Base-by-base conservation (phyloP, 2,329 filamentous ascomycete species). In the Cercospora canescens region DNA sequence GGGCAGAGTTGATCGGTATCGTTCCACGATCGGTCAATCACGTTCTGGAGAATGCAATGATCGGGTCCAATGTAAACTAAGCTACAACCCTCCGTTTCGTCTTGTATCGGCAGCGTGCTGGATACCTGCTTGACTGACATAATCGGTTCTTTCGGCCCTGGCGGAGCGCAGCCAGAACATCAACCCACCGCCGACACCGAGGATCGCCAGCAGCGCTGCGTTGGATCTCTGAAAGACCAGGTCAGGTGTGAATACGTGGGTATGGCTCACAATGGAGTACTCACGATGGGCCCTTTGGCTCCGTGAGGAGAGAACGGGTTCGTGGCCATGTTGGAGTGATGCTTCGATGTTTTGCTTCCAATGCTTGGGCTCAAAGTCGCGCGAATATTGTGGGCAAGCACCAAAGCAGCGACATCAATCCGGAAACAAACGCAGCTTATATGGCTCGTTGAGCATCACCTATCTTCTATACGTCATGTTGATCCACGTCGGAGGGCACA, bases 81-180 rank as follows among this genome's bases (percentile, higher is more conserved):
- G 2, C 35, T 14, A 35, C n/a, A 35, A 4, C 8, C 32, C 52
- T 35, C 32, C 52, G 35, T 56, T 35, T 24, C 32, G 32, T 35
- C 16, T 56, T 1, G 52, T 56, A 18, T 56, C 52, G 18, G 52
- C 16, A 14, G 30, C 30, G 32, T 56, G 30, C 24, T 56, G 32
- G 4, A 56, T 28, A 21, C 52, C 52, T 24, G 52, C 52, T 35
- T 35, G 52, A 24, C 8, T 56, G 18, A 35, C 28, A 34, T 56
- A 24, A 24, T 56, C 7, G 6, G 52, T 8, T 14, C 52, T 24
- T 6, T 56, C n/a, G 26, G 52, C 52, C 6, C 32, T 6, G 28
- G 52, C 28, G 18, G 52, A 56, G 52, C 52, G 52, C 16, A 35
- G 32, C 52, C 52, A 56, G 28, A 56, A 59, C 32, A 59, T 59